Base-by-base conservation (phyloP, 352 stramenopile genomes). In the Globisporangium solare region DNA sequence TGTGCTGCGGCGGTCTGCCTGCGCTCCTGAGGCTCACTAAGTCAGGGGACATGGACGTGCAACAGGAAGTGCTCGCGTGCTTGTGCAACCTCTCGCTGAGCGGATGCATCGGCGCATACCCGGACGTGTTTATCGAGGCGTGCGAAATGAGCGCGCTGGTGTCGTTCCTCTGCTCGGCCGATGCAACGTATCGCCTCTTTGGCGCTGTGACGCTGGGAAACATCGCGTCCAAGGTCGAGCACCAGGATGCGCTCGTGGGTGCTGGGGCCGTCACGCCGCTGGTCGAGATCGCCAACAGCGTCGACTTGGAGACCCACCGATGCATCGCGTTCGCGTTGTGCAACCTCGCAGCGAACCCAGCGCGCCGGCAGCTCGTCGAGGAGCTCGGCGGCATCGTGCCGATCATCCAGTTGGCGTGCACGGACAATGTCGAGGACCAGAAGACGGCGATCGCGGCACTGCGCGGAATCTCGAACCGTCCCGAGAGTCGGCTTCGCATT, bases 11-110 rank as follows among this genome's bases (percentile, higher is more conserved):
- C 31, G 93, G 82, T 0, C 64, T 98, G n/a, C 83, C 82, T 11
- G 79, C 82, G 37, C 63, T 99, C 46, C 71, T 99, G 14, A 68
- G 70, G 13, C 77, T 98, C 20, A 94, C 95, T 7, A 86, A 94
- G 56, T 95, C 88, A 2, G 80, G 97, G 45, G 89, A 98, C 66
- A 94, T 97, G 64, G 92, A 98, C 50, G 74, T 98, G 1, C 96
- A 98, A 64, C 83, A 97, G 56, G 95, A 99, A 74, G 92, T 98
- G n/a, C 77, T 99, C 8, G 88, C 92, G 37, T 97, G 89, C 40
- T 60, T 99, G n/a, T 99, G 95, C 64, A 99, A 99, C 54, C 73
- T 99, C 32, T 98, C 92, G 8, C 74, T 98, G 10, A 96, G 86
- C 60, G 95, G 96, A n/a, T 98, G 79, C 61, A 93, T 99, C 37